phyloP scores from a whole-genome alignment of 2,329 filamentous ascomycete species.

The Nothopassalora personata region DNA sequence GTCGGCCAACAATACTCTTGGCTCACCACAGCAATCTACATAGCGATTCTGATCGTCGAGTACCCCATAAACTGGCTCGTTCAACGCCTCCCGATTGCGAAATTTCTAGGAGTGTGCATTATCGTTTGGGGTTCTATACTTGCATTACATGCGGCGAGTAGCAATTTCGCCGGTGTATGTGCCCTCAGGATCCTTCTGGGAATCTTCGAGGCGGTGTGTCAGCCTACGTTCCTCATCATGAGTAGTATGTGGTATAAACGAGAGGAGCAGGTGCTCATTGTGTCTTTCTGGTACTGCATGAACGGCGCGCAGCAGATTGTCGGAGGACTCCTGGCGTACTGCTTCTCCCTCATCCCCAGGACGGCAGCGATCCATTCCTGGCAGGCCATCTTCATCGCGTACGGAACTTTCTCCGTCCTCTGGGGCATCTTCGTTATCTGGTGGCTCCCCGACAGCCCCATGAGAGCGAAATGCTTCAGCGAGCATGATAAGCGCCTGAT shows the following conservation, averaged over 20 bases:
- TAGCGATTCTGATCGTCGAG: slow-evolving; percentile 64
- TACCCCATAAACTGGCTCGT: slow-evolving; percentile 64
- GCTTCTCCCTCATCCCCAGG: slow-evolving; percentile 33
- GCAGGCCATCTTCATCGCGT: slow-evolving; percentile 64
- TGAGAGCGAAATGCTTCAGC: slow-evolving; percentile 64
- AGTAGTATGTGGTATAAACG: slow-evolving; percentile 67
- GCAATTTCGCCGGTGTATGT: slow-evolving; percentile 56
- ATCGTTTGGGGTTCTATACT: slow-evolving; percentile 59
- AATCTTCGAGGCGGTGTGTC: slow-evolving; percentile 65
- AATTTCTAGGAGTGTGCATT: slow-evolving; percentile 59
- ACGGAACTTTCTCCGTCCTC: slow-evolving; percentile 58
- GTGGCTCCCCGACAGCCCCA: slow-evolving; percentile 64
- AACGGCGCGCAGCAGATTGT: slow-evolving; percentile 58
- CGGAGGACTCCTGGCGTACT: slow-evolving; percentile 62
- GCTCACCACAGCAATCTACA: slow-evolving; percentile 70
- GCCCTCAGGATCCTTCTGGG: slow-evolving; percentile 61
- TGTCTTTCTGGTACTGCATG: slow-evolving; percentile 59
- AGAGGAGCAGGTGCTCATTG: slow-evolving; percentile 60
- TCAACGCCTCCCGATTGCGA: slow-evolving; percentile 56
- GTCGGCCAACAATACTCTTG: slow-evolving; percentile 55
- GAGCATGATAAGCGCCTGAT: slow-evolving; percentile 56
- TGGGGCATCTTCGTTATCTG: slow-evolving; percentile 60
- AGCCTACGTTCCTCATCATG: slow-evolving; percentile 63
- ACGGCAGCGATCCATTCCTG: slow-evolving; percentile 42
- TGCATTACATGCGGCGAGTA: slow-evolving; percentile 56